Conservation (phyloP, 1,284 basidiomycete species). For the Boletus coffeatus region DNA sequence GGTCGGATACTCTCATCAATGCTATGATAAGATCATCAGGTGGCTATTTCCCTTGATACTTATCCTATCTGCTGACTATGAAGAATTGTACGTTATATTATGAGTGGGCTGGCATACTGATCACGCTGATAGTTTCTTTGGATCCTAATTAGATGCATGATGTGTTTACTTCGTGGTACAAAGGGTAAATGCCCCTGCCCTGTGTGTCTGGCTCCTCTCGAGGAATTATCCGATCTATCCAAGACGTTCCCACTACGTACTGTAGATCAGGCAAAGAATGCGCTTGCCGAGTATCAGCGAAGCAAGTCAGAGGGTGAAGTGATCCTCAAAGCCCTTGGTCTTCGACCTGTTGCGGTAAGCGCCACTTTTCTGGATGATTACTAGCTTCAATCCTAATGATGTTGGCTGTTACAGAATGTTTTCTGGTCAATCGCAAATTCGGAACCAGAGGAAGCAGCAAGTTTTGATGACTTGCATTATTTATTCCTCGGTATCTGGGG, state of each 20-base stretch:
- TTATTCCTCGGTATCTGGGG: neutral
- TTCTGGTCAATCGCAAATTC: neutral
- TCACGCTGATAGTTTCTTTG: neutral
- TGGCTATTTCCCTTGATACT: neutral
- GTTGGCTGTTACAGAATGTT: neutral
- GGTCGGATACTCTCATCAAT: neutral
- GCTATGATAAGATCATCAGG: neutral
- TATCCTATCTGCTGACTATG: neutral
- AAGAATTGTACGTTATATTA: neutral
- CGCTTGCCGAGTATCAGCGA: neutral
- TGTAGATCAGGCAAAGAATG: neutral
- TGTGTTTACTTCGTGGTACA: conserved; percentile 12
- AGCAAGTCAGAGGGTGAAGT: neutral
- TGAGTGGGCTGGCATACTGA: neutral
- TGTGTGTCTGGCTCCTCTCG: conserved; percentile 7
- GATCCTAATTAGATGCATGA: conserved; percentile 6
- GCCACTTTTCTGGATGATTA: neutral
- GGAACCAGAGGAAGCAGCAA: neutral
- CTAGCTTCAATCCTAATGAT: neutral
- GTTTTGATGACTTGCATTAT: neutral
- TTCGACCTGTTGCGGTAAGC: neutral
- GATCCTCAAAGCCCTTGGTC: neutral
- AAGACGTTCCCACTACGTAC: neutral
- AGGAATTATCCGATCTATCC: conserved; percentile 3
- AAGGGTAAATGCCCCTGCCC: conserved; percentile 13